Evolutionary conservation across 345 rosid species (phyloP).

Genomic region (Luvunga scandens): DNA sequence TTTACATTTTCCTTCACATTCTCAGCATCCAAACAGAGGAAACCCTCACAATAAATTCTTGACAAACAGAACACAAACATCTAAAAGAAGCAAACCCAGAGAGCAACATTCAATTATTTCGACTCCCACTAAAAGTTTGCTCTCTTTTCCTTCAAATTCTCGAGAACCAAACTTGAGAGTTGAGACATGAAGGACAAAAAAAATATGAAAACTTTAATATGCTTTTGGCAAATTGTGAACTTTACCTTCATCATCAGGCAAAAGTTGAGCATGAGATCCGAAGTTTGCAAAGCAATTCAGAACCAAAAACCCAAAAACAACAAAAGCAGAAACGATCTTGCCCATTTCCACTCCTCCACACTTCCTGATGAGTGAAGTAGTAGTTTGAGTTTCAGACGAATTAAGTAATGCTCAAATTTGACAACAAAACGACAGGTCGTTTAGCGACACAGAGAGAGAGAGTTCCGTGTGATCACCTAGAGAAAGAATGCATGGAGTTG

Average conservation of each 20-base stretch:
- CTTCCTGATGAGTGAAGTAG: too few relatives aligned
- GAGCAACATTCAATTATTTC: background rate
- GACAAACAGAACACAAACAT: background rate
- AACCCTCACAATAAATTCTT: background rate
- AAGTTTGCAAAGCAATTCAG: slow-evolving; percentile 25
- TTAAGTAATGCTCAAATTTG: too few relatives aligned
- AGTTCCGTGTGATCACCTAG: too few relatives aligned
- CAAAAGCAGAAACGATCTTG: slow-evolving; percentile 14
- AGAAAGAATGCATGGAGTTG: too few relatives aligned
- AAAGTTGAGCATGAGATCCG: slow-evolving; percentile 47
- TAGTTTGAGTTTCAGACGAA: too few relatives aligned
- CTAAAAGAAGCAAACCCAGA: background rate
- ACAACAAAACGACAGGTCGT: background rate
- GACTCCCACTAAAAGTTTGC: background rate
- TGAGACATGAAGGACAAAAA: background rate
- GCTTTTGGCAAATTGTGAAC: background rate
- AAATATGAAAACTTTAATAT: background rate
- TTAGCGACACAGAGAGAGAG: background rate
- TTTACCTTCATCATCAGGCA: slow-evolving; percentile 63
- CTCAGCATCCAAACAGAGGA: slow-evolving; percentile 3
- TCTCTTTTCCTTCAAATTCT: background rate
- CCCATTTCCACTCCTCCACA: too few relatives aligned
- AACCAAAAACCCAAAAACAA: slow-evolving; percentile 24
- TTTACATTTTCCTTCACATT: background rate
- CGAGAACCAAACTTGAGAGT: background rate